Conservation (phyloP, 306 rosid genomes). For the Dryas drummondii region DNA sequence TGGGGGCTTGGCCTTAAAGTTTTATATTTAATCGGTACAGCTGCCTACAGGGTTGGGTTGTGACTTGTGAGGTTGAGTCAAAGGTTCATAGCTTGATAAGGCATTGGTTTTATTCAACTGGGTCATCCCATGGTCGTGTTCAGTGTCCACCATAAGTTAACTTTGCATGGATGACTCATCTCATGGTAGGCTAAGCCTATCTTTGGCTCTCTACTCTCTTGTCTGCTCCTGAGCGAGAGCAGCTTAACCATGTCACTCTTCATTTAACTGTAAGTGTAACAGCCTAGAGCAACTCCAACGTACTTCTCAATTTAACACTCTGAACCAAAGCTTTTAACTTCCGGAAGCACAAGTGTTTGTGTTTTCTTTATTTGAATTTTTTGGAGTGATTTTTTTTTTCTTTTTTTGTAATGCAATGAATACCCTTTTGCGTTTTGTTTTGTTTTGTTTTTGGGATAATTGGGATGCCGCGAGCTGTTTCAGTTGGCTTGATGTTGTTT, state of each 20-base stretch:
- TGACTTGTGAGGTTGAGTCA: too few species aligned
- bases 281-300: neutral
- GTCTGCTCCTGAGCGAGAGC: neutral
- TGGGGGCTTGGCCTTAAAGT: too few species aligned
- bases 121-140: neutral
- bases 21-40: too few species aligned
- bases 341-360: neutral
- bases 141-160: neutral
- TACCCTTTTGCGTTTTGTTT: neutral
- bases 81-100: neutral
- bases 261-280: too few species aligned
- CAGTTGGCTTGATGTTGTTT: neutral
- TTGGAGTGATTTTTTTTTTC: neutral
- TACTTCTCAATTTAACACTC: neutral
- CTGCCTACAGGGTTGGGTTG: too few species aligned
- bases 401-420: neutral
- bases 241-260: too few species aligned
- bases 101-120: neutral
- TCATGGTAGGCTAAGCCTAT: neutral
- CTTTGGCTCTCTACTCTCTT: neutral
- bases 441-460: neutral
- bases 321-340: neutral
- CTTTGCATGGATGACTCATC: neutral
- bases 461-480: neutral
- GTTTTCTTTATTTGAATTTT: neutral